Percentiles rank a stretch among this genome's conserved stretches.
Conservation (phyloP, 2,329 filamentous ascomycete genomes). For the Colletotrichum tropicicola region DNA sequence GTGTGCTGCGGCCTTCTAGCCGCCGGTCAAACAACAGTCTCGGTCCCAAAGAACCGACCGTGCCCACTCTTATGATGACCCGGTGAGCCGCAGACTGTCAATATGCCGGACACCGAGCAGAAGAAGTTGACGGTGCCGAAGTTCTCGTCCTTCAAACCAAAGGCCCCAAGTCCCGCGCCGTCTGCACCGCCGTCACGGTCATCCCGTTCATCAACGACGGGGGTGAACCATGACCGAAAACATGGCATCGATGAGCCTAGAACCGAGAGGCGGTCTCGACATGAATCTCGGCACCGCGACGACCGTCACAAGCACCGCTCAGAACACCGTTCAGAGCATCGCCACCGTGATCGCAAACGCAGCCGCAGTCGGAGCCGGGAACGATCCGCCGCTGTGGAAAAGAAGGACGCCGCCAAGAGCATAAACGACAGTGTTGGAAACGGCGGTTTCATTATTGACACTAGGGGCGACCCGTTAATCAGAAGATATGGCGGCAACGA, state of each 20-base stretch:
- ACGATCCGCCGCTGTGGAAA: not conserved
- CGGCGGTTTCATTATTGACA: conserved; percentile 71
- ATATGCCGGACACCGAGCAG: conserved; percentile 14
- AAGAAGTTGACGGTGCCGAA: conserved; percentile 62
- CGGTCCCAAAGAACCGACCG: too few species aligned
- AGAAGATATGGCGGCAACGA: conserved; percentile 78
- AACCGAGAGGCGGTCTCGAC: conserved; percentile 25
- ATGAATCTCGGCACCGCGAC: conserved; percentile 32
- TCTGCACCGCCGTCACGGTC: conserved; percentile 26
- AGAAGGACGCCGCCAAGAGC: conserved; percentile 19
- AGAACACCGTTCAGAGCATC: conserved; percentile 10
- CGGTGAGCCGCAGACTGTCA: conserved; percentile 8
- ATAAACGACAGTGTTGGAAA: conserved; percentile 38
- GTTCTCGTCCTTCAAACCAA: conserved; percentile 77
- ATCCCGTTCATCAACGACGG: conserved; percentile 16
- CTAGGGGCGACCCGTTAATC: conserved; percentile 80
- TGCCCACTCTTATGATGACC: conserved; percentile 3
- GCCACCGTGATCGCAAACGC: conserved; percentile 12
- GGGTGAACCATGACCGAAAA: conserved; percentile 4
- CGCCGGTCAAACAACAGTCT: too few species aligned
- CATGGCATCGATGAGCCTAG: not conserved
- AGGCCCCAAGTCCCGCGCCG: conserved; percentile 45
- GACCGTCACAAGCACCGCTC: conserved; percentile 22
- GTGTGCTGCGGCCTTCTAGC: too few species aligned
- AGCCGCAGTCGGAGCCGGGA: conserved; percentile 14